Evolutionary conservation across 805 yeast species (phyloP), one percentile per base, ranked within the genome.

Genomic region (Metschnikowia shivogae): DNA sequence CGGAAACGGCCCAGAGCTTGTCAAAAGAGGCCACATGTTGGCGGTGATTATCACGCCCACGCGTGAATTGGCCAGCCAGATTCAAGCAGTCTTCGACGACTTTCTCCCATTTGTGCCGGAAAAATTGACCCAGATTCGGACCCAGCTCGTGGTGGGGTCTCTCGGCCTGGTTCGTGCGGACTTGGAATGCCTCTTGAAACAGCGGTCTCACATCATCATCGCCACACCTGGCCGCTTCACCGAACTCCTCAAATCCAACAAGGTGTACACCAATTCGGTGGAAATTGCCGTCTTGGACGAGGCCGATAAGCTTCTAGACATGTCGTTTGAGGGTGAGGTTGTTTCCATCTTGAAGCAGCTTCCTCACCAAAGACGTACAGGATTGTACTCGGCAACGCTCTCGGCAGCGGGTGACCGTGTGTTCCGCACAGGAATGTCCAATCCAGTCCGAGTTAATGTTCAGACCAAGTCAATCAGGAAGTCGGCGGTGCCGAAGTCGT

Each of bases 331-430:
- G 24, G 72, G 70, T 34, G 89, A 89, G 36, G 80, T 87, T 35
- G 79, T 82, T 35, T 69, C 74, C 27, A 87, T 92, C 26, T 68
- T 92, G 33, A 72, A 78, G 29, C 61, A 75, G 36, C 67, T 93
- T 26, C 99, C 99, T 0, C 84, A 87, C 54, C 99, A 92, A 66
- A 80, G 96, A 57, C 76, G 99, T 58, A 89, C 95, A 0, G 99
- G 98, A 1, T 69, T 92, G 14, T 92, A 92, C 60, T 89, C 97
- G 1, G 99, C 99, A 1, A 93, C 99, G 0, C 81, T 93, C 41
- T 78, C 86, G 6, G 82, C 86, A 45, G 93, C 96, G 0, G 89
- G 93, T 9, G 73, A 77, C 30, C 79, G 80, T 42, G 79, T 93
- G 22, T 88, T 89, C 61, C 81, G 85, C 46, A 84, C 95, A 1